Percentiles rank a stretch among this genome's conserved stretches.
These are phyloP conservation scores for Jamesozyma jinghongensis DNA, from an alignment of 805 yeast genomes.

Conservation along the genomic window DNA sequence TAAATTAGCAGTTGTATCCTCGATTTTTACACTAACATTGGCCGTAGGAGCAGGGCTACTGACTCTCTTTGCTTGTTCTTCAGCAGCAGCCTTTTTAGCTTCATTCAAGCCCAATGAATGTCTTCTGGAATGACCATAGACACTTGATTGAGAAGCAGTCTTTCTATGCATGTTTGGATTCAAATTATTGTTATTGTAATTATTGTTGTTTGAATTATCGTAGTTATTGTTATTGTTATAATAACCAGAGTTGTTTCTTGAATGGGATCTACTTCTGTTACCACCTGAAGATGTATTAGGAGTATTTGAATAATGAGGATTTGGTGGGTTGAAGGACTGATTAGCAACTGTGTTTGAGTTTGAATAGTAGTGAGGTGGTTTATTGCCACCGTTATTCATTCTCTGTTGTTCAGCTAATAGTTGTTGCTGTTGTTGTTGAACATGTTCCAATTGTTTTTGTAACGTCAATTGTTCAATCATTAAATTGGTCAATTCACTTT, in stretches of 20 bases:
- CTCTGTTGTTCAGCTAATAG: conserved; percentile 33
- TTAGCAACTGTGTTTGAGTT: conserved; percentile 8
- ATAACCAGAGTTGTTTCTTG: conserved; percentile 19
- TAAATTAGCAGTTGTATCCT: conserved; percentile 5
- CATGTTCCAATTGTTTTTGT: conserved; percentile 86
- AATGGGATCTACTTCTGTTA: conserved; percentile 29
- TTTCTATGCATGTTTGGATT: conserved; percentile 35
- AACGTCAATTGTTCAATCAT: conserved; percentile 84
- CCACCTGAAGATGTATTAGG: conserved; percentile 9
- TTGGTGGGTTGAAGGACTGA: conserved; percentile 15
- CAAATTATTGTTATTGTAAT: conserved; percentile 8
- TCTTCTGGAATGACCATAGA: conserved; percentile 75
- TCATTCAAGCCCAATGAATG: conserved; percentile 88
- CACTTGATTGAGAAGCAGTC: conserved; percentile 38
- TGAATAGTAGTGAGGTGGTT: conserved; percentile 33
- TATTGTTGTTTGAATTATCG: conserved; percentile 1
- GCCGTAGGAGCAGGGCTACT: conserved; percentile 5
- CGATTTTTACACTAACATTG: conserved; percentile 10
- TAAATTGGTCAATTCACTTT: conserved; percentile 85
- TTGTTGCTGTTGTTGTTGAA: conserved; percentile 88
- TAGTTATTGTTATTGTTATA: conserved; percentile 7
- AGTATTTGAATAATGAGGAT: conserved; percentile 23
- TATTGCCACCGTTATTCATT: too few species aligned
- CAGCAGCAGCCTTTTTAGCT: conserved; percentile 95
- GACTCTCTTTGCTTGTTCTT: conserved; percentile 64